These are phyloP conservation scores for Yamagishiella unicocca DNA, from an alignment of 139 green algal species.

Conservation along the genomic window DNA sequence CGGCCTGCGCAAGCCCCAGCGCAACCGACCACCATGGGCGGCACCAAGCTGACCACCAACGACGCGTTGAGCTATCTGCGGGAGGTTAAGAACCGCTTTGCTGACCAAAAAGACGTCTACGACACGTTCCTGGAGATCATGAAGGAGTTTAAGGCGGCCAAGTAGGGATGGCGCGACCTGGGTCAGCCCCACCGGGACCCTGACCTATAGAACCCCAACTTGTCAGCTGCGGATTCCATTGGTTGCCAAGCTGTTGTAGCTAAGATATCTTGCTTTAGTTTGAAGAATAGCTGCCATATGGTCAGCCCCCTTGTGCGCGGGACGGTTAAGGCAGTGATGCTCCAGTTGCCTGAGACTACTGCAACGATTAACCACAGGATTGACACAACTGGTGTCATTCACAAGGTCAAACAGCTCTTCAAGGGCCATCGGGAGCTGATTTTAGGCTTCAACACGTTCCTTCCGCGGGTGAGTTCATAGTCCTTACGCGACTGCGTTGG, in stretches of 20 bases:
- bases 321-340: constrained; percentile 38
- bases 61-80: constrained; percentile 86
- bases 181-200: constrained; percentile 31
- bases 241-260: background rate
- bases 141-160: constrained; percentile 99
- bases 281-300: background rate
- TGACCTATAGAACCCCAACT: background rate
- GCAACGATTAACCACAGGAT: constrained; percentile 77
- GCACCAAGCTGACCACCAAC: constrained; percentile 77
- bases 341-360: background rate
- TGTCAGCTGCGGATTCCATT: background rate
- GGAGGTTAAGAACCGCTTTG: constrained; percentile 84
- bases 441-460: constrained; percentile 99
- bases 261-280: too few relatives aligned
- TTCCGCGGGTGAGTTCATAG: constrained; percentile 83
- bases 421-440: constrained; percentile 96
- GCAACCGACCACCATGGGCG: constrained; percentile 37
- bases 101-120: constrained; percentile 88
- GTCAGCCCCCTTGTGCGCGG: constrained; percentile 4
- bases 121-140: constrained; percentile 99
- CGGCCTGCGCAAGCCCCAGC: constrained; percentile 34
- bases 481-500: background rate
- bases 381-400: constrained; percentile 96
- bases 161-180: constrained; percentile 67
- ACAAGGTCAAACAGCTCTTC: constrained; percentile 96